These are phyloP conservation scores for Hamigera avellanea DNA, from an alignment of 495 filamentous ascomycete species.

Conservation along the genomic window DNA sequence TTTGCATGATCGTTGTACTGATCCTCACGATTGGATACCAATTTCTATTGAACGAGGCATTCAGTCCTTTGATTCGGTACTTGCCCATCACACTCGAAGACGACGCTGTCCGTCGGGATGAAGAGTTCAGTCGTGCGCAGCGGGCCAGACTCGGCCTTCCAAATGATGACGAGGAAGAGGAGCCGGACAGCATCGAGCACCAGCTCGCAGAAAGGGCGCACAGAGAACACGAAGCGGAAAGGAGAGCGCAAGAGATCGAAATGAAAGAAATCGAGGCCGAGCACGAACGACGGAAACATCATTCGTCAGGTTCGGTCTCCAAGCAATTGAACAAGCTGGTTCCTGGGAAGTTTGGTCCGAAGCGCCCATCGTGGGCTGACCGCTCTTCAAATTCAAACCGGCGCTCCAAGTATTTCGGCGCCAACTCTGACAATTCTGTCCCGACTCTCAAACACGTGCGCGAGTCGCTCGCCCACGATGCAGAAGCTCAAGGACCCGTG, in stretches of 20 bases:
- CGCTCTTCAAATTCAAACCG: conserved; percentile 24
- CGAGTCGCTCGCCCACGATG: conserved; percentile 33
- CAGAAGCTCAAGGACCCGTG: conserved; percentile 53
- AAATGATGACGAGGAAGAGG: conserved; percentile 15
- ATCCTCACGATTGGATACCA: conserved; percentile 72
- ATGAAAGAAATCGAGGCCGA: conserved; percentile 38
- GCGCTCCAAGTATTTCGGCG: conserved; percentile 30
- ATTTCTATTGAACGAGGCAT: conserved; percentile 69
- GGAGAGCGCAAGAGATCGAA: conserved; percentile 46
- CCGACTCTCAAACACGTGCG: conserved; percentile 23
- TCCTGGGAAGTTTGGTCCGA: conserved; percentile 11
- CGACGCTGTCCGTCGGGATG: conserved; percentile 77
- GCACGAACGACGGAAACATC: conserved; percentile 9
- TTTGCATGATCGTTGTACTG: conserved; percentile 74
- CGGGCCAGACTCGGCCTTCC: conserved; percentile 40
- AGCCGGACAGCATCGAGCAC: conserved; percentile 30
- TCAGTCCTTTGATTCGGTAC: conserved; percentile 77
- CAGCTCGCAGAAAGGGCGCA: conserved; percentile 31
- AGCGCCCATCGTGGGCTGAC: conserved; percentile 30
- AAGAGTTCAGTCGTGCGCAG: conserved; percentile 74
- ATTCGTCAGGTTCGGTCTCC: conserved; percentile 1
- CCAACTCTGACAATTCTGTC: conserved; percentile 17
- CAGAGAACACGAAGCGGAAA: conserved; percentile 22
- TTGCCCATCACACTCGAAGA: conserved; percentile 94
- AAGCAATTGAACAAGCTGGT: conserved; percentile 3